These are phyloP conservation scores for Beta vulgaris DNA, from an alignment of 148 eudicot genomes.

Conservation along the genomic window DNA sequence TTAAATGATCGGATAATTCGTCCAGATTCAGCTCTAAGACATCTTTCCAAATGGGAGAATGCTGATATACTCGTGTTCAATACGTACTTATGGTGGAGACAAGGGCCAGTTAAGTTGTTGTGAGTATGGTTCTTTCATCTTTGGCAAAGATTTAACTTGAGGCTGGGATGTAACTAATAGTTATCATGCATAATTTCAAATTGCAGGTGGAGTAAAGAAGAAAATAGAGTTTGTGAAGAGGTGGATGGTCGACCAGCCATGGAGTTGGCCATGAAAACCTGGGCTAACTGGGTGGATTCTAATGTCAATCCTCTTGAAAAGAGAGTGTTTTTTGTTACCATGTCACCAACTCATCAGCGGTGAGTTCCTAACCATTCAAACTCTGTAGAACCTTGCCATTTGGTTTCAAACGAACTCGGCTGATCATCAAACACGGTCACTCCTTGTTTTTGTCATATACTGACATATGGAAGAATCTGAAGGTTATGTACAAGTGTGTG, in stretches of 20 bases:
- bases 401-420: not conserved
- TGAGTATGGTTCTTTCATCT: constrained; percentile 38
- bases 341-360: constrained; percentile 94
- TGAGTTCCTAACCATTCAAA: constrained; percentile 31
- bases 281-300: constrained; percentile 80
- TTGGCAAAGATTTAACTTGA: not conserved
- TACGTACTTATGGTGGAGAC: constrained; percentile 93
- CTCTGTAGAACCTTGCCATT: not conserved
- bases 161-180: not conserved
- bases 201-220: constrained; percentile 69
- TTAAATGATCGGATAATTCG: constrained; percentile 69
- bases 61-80: constrained; percentile 87
- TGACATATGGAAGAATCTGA: not conserved
- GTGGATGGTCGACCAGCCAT: constrained; percentile 68
- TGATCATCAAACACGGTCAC: not conserved
- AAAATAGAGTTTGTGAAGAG: constrained; percentile 74
- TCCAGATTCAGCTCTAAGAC: constrained; percentile 75
- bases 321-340: constrained; percentile 80
- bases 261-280: constrained; percentile 92
- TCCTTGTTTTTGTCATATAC: not conserved
- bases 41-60: constrained; percentile 68
- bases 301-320: constrained; percentile 56
- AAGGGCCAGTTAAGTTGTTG: constrained; percentile 81
- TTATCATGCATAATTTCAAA: constrained; percentile 13
- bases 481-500: not conserved